These are phyloP conservation scores for Litchi chinensis DNA, from an alignment of 345 rosid genomes.

Conservation along the genomic window DNA sequence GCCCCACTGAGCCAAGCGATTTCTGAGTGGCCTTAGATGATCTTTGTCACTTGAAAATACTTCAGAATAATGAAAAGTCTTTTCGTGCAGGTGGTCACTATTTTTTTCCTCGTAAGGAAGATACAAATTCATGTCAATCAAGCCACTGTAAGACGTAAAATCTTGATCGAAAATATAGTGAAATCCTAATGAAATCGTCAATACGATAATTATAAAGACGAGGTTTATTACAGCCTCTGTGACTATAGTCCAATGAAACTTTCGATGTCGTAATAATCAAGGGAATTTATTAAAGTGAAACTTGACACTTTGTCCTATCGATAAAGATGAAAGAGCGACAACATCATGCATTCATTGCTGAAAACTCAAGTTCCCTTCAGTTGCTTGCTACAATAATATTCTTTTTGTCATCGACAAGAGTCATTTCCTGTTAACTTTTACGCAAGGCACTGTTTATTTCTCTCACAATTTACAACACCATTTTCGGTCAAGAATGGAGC, in stretches of 20 bases:
- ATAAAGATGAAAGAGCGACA: not conserved
- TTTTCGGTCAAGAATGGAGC: not conserved
- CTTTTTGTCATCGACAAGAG: not conserved
- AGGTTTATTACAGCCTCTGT: no score
- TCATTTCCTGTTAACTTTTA: not conserved
- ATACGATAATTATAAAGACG: no score
- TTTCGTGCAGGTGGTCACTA: not conserved
- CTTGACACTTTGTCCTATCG: not conserved
- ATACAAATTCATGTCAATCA: not conserved
- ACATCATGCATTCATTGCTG: not conserved
- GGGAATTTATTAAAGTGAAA: not conserved
- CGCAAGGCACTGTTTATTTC: not conserved
- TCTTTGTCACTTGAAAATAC: not conserved
- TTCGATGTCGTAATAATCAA: no score
- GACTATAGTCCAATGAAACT: no score
- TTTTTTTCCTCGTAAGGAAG: not conserved
- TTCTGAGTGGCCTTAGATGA: no score
- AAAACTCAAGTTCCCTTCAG: not conserved
- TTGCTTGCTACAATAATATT: not conserved
- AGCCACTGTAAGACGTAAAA: not conserved
- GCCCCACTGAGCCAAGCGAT: no score
- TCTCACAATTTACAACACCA: not conserved
- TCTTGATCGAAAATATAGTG: no score
- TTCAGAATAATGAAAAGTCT: not conserved
- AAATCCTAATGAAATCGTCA: no score